Percentiles rank a stretch among this genome's conserved stretches.
Conservation (phyloP, 257 asterid genomes). For the Parsonsia alboflavescens region DNA sequence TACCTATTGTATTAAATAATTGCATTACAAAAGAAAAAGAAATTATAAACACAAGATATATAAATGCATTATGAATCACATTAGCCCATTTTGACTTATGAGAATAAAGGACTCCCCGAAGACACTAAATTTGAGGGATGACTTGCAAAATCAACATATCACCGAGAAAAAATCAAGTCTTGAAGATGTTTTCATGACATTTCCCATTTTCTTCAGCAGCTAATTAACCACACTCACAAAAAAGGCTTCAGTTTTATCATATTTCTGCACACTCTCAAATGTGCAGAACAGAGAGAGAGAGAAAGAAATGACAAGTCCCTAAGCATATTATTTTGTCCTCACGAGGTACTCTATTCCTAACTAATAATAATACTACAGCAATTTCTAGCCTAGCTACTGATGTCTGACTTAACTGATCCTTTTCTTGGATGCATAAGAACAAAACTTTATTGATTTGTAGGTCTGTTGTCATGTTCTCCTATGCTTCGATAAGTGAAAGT, state of each 20-base stretch:
- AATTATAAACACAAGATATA: not conserved
- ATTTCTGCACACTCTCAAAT: not conserved
- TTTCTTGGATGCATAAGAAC: not conserved
- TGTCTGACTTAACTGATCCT: not conserved
- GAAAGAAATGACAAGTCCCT: too few relatives aligned
- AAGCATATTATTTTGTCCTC: too few relatives aligned
- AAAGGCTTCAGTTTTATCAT: not conserved
- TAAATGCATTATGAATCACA: not conserved
- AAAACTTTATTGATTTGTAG: not conserved
- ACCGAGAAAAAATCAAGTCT: too few relatives aligned
- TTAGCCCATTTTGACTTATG: not conserved
- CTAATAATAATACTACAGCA: slow-evolving; percentile 2
- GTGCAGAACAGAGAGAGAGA: not conserved
- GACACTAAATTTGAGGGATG: not conserved
- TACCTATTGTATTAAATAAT: not conserved
- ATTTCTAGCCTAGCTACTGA: not conserved
- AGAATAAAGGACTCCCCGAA: not conserved
- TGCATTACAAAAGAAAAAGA: not conserved
- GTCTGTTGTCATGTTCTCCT: too few relatives aligned
- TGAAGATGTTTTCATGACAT: not conserved
- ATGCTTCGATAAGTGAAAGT: not conserved
- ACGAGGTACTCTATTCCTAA: slow-evolving; percentile 48
- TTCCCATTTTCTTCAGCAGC: not conserved
- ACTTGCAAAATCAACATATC: not conserved
- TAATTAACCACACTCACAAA: not conserved